Evolutionary conservation across 108 stramenopile species (phyloP), one percentile per base, ranked within the genome.

Genomic region (Nitzschia sp.): DNA sequence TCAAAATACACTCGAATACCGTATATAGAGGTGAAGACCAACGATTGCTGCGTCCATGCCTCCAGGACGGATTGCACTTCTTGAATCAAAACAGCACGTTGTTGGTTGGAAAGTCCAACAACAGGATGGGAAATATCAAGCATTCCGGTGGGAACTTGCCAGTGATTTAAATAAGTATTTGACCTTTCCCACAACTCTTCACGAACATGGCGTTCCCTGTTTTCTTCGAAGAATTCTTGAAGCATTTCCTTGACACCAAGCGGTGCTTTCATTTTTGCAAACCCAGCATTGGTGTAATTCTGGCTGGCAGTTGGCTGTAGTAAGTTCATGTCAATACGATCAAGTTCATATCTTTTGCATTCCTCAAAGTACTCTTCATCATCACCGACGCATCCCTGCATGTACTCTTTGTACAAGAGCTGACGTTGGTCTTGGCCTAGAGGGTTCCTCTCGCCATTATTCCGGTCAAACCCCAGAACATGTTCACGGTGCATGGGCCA

Each of bases 1-100:
- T 75, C 65, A 19, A 55, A 72, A 76, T 98, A 98, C 21, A 86
- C 40, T 19, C 97, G 85, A 55, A 97, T 89, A n/a, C 97, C 97
- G 74, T 97, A 97, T 40, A 89, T 57, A 0, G 92, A 86, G 1
- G 93, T 94, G 3, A 89, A 85, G 9, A 85, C 77, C 43, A 93
- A 60, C 34, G 87, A 78, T 48, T 80, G 70, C 19, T 83, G 77
- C 2, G 90, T 80, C 97, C 97, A 98, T 40, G 76, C 66, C 39
- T 92, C 83, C 43, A 98, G 61, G 2, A 73, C 71, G 15, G 41
- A 38, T 60, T 77, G 67, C 26, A 86, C 53, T 0, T 68, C 69
- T 51, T 69, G 51, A 20, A 84, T 65, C 25, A 73, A 41, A 37
- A 69, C 65, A 72, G 80, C 72, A 12, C 84, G 51, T 15, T 71